phyloP scores from a whole-genome alignment of 768 basidiomycete genomes.

The Pholiota microspora region DNA sequence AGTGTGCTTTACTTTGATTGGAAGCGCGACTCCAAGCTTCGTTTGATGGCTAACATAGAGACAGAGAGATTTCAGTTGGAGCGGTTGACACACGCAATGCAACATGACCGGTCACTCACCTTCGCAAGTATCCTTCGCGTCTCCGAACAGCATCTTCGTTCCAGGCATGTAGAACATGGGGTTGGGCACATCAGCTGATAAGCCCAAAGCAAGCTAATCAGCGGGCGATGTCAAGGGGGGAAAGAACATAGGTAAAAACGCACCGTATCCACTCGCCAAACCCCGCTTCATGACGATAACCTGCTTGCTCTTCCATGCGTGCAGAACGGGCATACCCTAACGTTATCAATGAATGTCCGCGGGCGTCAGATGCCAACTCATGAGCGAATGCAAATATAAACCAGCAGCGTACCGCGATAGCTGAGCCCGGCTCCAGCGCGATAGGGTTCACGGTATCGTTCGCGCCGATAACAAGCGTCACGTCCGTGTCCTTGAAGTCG shows the following conservation, averaged over 20 bases:
- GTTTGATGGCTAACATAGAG: conserved; percentile 49
- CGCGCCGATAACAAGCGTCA: conserved; percentile 89
- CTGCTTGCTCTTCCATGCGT: conserved; percentile 92
- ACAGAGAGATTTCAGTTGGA: no score
- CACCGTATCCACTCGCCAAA: conserved; percentile 85
- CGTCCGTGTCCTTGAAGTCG: conserved; percentile 84
- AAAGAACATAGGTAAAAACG: conserved; percentile 15
- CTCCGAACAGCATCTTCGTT: conserved; percentile 90
- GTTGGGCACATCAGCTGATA: conserved; percentile 82
- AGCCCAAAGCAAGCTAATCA: conserved; percentile 6
- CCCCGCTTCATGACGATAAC: conserved; percentile 93
- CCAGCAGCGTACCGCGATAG: conserved; percentile 58
- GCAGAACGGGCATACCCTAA: conserved; percentile 86
- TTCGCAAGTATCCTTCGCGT: conserved; percentile 89
- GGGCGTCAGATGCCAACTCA: not conserved
- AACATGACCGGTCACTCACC: conserved; percentile 47
- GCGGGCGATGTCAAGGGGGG: not conserved
- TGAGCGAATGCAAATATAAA: not conserved
- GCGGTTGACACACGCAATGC: no score
- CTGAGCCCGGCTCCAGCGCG: conserved; percentile 79
- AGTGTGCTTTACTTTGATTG: not conserved
- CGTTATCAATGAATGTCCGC: not conserved
- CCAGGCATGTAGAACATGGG: conserved; percentile 93
- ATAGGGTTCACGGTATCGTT: conserved; percentile 94
- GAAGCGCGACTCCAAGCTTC: conserved; percentile 44